Base-by-base conservation (phyloP, 176 grass and related monocot genomes). In the Oryza coarctata region DNA sequence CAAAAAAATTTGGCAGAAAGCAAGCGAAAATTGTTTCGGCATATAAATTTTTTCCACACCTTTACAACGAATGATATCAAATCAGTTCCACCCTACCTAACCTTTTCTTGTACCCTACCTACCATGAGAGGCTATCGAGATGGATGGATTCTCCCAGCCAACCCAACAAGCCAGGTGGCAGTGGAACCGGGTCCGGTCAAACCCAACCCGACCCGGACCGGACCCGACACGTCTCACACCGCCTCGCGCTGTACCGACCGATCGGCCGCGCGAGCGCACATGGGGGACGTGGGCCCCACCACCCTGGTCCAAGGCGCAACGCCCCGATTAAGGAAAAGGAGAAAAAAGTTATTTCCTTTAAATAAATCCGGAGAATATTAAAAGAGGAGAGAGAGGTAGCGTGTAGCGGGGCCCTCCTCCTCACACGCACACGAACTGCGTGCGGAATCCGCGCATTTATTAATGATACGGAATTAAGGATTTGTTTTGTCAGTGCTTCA, bases 371-470 rank as follows among this genome's bases (percentile, higher is more conserved):
- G 50, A 55, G 20, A 55, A 55, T 55, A 55, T 8, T 55, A 55
- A 22, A 55, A 55, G 50, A 55, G 50, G 50, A 52, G 49, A 17
- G 49, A 22, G 47, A 14, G 13, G 14, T n/a, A n/a, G n/a, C n/a
- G 44, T 0, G 4, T 3, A 7, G 18, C 7, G 18, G 52, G 52
- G 7, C n/a, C 70, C 84, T 17, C 0, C 32, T 36, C 35, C 5
- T 36, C 43, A 5, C 5, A 7, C 14, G 62, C 83, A 86, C 83
- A 73, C 57, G 58, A 89, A 78, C 22, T 78, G 82, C 83, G 83
- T 89, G 88, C 83, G 27, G 1, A 77, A 73, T 71, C 65, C 31
- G 4, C 3, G 65, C 64, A 52, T 71, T 85, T 13, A 77, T 15
- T 20, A 55, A 31, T 7, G 25, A 66, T 66, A 66, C 52, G 20